phyloP scores from a whole-genome alignment of 1,139 yeast species.

The Kluyveromyces sp. region DNA sequence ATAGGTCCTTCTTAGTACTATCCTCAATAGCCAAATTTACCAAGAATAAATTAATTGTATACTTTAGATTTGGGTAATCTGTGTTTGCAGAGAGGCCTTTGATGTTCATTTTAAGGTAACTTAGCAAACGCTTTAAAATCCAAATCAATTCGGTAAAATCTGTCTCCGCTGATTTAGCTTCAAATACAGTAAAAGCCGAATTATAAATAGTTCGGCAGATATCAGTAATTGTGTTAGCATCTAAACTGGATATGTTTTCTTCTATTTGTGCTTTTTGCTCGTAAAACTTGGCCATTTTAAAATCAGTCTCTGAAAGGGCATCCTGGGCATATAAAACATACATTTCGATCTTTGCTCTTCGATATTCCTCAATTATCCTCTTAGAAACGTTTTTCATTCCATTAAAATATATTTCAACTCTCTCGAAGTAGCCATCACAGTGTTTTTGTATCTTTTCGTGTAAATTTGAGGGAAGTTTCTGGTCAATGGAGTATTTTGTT shows the following conservation, averaged over 20 bases:
- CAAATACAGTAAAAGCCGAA: slow-evolving; percentile 9
- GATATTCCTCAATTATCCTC: slow-evolving; percentile 5
- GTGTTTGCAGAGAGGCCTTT: slow-evolving; percentile 12
- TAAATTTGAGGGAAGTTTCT: slow-evolving; percentile 4
- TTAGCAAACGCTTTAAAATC: slow-evolving; percentile 8
- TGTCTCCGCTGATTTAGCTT: neutral
- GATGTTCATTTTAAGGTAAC: slow-evolving; percentile 11
- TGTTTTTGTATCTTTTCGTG: slow-evolving; percentile 8
- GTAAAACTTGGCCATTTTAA: slow-evolving; percentile 18
- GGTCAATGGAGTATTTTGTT: slow-evolving; percentile 12
- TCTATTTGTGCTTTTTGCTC: slow-evolving; percentile 12
- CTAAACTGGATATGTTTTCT: slow-evolving; percentile 5
- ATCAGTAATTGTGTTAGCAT: slow-evolving; percentile 15
- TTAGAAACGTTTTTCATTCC: neutral
- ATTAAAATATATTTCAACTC: slow-evolving; percentile 6
- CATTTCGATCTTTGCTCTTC: slow-evolving; percentile 15
- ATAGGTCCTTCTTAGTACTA: slow-evolving; percentile 2
- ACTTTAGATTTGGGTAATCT: slow-evolving; percentile 15
- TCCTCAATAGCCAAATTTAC: slow-evolving; percentile 13
- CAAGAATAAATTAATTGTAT: slow-evolving; percentile 10
- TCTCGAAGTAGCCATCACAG: slow-evolving; percentile 11
- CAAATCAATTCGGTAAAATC: slow-evolving; percentile 3
- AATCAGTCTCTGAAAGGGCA: slow-evolving; percentile 13
- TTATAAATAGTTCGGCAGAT: slow-evolving; percentile 21
- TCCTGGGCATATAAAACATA: slow-evolving; percentile 15